Conservation (phyloP, 306 rosid species). For the Purshia tridentata region DNA sequence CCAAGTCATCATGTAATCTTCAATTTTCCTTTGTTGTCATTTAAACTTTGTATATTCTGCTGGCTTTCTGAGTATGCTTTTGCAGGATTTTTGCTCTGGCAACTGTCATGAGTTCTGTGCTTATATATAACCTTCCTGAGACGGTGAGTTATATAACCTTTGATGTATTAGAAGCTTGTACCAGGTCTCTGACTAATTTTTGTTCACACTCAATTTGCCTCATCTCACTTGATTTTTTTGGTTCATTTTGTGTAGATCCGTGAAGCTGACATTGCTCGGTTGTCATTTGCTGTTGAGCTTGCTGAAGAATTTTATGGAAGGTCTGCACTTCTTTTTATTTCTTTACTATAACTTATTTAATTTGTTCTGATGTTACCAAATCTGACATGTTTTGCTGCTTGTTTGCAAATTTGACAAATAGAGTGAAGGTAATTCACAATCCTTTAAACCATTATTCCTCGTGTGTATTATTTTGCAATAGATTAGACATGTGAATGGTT, state of each 20-base stretch:
- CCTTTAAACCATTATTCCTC: conserved; percentile 15
- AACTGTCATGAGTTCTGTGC: conserved; percentile 93
- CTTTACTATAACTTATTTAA: not conserved
- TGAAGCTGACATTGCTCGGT: conserved; percentile 93
- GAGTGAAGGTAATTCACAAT: conserved; percentile 80
- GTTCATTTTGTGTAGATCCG: conserved; percentile 66
- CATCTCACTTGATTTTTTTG: conserved; percentile 4
- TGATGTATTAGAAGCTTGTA: not conserved
- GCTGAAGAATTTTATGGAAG: conserved; percentile 99
- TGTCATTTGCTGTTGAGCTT: conserved; percentile 98
- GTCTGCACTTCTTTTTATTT: conserved; percentile 37
- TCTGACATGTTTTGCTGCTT: conserved; percentile 42
- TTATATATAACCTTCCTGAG: conserved; percentile 90
- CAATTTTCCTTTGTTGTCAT: conserved; percentile 7
- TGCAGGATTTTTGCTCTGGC: conserved; percentile 95
- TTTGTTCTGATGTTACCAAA: conserved; percentile 14
- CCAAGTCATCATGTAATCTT: conserved; percentile 25
- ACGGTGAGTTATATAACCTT: conserved; percentile 52
- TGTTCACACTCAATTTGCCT: conserved; percentile 10
- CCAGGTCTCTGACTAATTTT: not conserved
- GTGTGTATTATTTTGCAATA: not conserved
- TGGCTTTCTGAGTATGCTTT: conserved; percentile 26
- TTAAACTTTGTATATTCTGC: conserved; percentile 12
- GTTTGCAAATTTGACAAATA: conserved; percentile 46
- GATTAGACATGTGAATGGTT: conserved; percentile 23